phyloP scores from a whole-genome alignment of 208 protist genomes.

The Kentomonas sorsogonicus region DNA sequence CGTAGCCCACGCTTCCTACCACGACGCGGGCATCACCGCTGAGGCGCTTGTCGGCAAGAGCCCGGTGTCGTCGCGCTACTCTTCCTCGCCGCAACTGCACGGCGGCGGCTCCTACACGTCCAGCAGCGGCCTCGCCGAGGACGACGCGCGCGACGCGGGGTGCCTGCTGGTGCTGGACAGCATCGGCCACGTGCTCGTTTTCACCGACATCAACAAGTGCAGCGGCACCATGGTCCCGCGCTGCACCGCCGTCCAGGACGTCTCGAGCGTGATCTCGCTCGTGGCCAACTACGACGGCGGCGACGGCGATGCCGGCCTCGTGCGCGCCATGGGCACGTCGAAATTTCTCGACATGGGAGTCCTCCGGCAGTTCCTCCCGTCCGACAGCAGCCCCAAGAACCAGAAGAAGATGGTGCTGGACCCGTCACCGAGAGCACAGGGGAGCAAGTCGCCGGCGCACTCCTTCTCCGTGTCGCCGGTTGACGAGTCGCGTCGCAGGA shows the following conservation, averaged over 20 bases:
- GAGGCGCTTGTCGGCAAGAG: too few species aligned
- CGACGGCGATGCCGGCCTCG: constrained; percentile 4
- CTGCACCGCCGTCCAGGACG: too few species aligned
- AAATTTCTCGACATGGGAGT: constrained; percentile 51
- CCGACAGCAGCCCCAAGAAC: background rate
- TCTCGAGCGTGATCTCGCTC: constrained; percentile 54
- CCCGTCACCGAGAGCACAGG: too few species aligned
- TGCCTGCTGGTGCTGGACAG: constrained; percentile 66
- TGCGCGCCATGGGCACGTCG: constrained; percentile 20
- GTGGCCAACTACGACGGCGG: constrained; percentile 12
- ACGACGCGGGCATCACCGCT: too few species aligned
- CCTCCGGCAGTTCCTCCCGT: constrained; percentile 34
- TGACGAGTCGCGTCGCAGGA: background rate
- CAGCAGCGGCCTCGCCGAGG: constrained; percentile 5
- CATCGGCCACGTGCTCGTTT: constrained; percentile 50
- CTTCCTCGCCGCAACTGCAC: background rate
- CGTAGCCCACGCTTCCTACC: background rate
- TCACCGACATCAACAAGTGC: constrained; percentile 46
- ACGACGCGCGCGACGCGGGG: constrained; percentile 13
- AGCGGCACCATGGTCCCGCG: too few species aligned
- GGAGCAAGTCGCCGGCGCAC: too few species aligned
- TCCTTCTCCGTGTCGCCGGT: too few species aligned
- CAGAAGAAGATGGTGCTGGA: background rate
- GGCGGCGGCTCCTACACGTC: constrained; percentile 9
- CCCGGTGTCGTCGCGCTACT: background rate